These are phyloP conservation scores for Phyllosticta capitalensis DNA, from an alignment of 2,329 filamentous ascomycete species.

Conservation along the genomic window DNA sequence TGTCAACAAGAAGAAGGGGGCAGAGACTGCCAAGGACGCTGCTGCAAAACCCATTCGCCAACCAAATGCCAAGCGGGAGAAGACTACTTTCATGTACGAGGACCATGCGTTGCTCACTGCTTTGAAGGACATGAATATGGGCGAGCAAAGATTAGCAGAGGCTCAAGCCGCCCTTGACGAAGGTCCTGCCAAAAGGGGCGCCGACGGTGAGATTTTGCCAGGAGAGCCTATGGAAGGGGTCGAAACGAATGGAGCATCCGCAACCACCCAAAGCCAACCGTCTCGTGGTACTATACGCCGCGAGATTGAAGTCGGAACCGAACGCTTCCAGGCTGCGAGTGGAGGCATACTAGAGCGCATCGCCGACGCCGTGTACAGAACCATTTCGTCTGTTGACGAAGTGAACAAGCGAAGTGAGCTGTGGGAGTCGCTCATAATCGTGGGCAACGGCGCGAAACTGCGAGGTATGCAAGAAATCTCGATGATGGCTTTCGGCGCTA, in stretches of 20 bases:
- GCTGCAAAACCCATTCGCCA: slow-evolving; percentile 53
- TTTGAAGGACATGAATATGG: slow-evolving; percentile 41
- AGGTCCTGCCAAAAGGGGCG: slow-evolving; percentile 31
- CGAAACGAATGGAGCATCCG: slow-evolving; percentile 21
- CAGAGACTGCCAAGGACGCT: slow-evolving; percentile 42
- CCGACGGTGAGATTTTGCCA: slow-evolving; percentile 21
- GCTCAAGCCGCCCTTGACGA: slow-evolving; percentile 45
- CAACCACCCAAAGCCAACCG: not conserved
- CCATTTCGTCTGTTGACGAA: slow-evolving; percentile 74
- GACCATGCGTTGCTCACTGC: slow-evolving; percentile 50
- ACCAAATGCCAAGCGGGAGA: slow-evolving; percentile 62
- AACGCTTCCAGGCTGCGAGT: slow-evolving; percentile 57
- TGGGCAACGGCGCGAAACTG: slow-evolving; percentile 72
- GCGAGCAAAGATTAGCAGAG: slow-evolving; percentile 37
- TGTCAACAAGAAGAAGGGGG: slow-evolving; percentile 47
- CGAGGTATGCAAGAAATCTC: slow-evolving; percentile 37
- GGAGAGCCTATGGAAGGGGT: slow-evolving; percentile 18
- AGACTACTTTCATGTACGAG: slow-evolving; percentile 65
- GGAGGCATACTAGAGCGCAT: slow-evolving; percentile 73
- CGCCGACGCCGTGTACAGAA: slow-evolving; percentile 71
- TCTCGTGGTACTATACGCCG: slow-evolving; percentile 29
- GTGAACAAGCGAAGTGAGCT: slow-evolving; percentile 74
- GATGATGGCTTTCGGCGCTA: slow-evolving; percentile 28
- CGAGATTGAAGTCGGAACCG: slow-evolving; percentile 69
- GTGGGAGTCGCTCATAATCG: slow-evolving; percentile 87